Conservation (phyloP, 305 asterid species). For the Vinca major region DNA sequence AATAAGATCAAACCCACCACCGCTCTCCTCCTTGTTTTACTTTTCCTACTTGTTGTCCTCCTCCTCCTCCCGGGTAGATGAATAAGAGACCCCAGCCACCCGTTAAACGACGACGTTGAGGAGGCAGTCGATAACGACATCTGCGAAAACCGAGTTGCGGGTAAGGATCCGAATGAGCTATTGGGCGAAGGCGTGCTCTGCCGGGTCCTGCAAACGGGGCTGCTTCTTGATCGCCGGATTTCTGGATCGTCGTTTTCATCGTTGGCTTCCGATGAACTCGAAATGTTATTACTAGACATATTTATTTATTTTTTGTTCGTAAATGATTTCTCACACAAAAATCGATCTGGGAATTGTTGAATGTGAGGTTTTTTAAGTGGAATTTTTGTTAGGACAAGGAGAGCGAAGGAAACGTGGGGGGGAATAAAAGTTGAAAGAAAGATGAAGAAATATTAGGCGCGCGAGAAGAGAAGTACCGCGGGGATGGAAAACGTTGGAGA, state of each 20-base stretch:
- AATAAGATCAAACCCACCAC: conserved; percentile 36
- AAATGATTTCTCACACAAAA: too few species aligned
- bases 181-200: conserved; percentile 30
- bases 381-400: conserved; percentile 10
- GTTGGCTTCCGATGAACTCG: conserved; percentile 2
- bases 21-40: conserved; percentile 20
- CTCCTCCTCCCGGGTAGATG: conserved; percentile 23
- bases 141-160: conserved; percentile 20
- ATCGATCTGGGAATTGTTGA: too few species aligned
- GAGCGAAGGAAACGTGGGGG: neutral
- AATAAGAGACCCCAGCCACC: conserved; percentile 21
- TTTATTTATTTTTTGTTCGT: neutral
- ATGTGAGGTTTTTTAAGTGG: neutral
- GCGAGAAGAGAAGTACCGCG: neutral
- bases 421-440: neutral
- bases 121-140: neutral
- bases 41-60: conserved; percentile 24
- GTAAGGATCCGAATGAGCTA: conserved; percentile 20
- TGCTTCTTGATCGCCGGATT: neutral
- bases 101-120: conserved; percentile 17
- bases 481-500: neutral
- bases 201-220: conserved; percentile 23
- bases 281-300: conserved; percentile 5
- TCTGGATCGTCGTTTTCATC: conserved; percentile 2
- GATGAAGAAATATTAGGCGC: conserved; percentile 1